Base-by-base conservation (phyloP, 371 early-diverging fungal genomes). In the Massospora cicadina region DNA sequence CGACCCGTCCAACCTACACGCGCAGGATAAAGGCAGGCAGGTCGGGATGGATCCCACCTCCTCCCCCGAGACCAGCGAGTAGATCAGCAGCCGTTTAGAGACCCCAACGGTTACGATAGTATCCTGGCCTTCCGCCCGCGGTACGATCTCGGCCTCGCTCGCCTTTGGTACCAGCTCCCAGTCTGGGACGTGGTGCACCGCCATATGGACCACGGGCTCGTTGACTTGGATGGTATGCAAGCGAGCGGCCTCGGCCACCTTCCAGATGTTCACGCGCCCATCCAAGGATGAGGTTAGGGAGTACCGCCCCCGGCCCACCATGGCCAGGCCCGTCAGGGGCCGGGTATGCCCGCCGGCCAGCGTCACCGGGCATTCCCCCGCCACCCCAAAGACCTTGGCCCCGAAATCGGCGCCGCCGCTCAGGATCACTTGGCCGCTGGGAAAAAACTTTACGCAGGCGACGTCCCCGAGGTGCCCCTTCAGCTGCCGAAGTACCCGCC, bases 291-390 rank as follows among this genome's bases (percentile, higher is more conserved):
- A 43, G 17, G 43, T 43, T 43, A 43, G 17, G 17, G 43, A 43
- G 17, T 43, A 43, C 5, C 43, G 43, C 10, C 43, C 43, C 43
- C 43, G 5, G 5, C 43, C 43, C 5, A 43, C 43, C 43, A 43
- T 43, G 43, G 43, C 43, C 43, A 43, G 43, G 43, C 17, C 17
- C 10, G 43, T 43, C 17, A 43, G 5, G 10, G 43, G 10, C 10
- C 43, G 43, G 17, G 5, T 5, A 43, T 43, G 43, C 43, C 43
- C 17, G 43, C 88, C 87, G 43, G 69, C 73, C 31, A 88, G 71
- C 2, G 86, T 85, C 2, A 84, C 85, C 21, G 89, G 89, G 57
- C 85, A 86, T 54, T 76, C 74, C 33, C 89, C 89, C 68, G 86
- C 82, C 2, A 76, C 87, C 32, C 87, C 85, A 87, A 87, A 88